A percentile compares a stretch with the other conserved stretches of the same genome.
Conservation (phyloP, 106 monocot species). For the Ottelia alismoides region DNA sequence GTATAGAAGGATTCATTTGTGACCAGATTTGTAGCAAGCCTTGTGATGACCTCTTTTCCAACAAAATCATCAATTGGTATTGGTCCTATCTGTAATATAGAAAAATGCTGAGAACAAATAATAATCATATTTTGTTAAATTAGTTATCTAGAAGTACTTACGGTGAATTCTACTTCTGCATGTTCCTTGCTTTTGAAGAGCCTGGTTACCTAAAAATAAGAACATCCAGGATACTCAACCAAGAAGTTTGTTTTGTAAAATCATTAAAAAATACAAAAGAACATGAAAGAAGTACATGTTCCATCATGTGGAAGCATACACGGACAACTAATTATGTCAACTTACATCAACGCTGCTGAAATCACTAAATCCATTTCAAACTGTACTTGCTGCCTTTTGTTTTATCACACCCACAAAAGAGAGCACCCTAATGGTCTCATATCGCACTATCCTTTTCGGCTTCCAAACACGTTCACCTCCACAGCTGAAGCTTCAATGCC, state of each 20-base stretch:
- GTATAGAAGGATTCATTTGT: constrained; percentile 63
- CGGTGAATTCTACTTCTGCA: constrained; percentile 50
- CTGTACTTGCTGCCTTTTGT: too few species aligned
- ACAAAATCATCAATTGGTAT: constrained; percentile 27
- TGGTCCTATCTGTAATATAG: constrained; percentile 23
- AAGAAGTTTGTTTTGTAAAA: neutral
- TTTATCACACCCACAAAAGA: too few species aligned
- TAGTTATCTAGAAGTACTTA: constrained; percentile 8
- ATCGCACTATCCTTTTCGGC: too few species aligned
- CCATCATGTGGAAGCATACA: too few species aligned
- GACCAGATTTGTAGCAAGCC: constrained; percentile 50
- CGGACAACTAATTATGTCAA: too few species aligned
- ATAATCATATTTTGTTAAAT: neutral
- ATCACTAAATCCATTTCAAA: too few species aligned
- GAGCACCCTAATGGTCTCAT: too few species aligned
- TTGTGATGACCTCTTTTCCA: constrained; percentile 52
- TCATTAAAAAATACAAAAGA: neutral
- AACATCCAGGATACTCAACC: too few species aligned
- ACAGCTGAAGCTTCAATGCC: too few species aligned
- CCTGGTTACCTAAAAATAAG: constrained; percentile 25
- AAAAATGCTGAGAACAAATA: neutral
- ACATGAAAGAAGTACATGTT: too few species aligned
- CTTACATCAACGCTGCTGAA: too few species aligned
- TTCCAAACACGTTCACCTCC: too few species aligned
- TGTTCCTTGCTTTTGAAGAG: constrained; percentile 46